Evolutionary conservation across 345 rosid species (phyloP), one percentile per base, ranked within the genome.

Genomic region (Hypericum perforatum): DNA sequence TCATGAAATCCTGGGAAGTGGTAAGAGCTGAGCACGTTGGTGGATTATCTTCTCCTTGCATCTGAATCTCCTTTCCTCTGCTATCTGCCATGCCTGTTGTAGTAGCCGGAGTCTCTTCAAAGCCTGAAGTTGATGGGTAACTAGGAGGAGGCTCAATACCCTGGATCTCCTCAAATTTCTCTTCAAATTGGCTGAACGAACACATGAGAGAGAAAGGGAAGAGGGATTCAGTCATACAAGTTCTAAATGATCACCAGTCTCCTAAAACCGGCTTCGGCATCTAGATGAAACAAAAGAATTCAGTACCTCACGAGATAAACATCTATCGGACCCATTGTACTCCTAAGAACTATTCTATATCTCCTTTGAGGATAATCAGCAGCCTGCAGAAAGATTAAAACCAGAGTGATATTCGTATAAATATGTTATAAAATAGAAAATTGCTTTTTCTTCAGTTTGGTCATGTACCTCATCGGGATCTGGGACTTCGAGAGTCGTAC

Each of bases 311-410:
- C 97, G 48, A 92, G 89, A 60, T 83, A 92, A 72, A 92, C 95
- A 68, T 92, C 98, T 63, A 92, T 83, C 0, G 95, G 95, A 52
- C 96, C 98, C 97, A 88, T 92, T 46, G 98, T 80, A 67, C 96
- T 92, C 76, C 96, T 80, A 29, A 92, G 78, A 50, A 92, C 90
- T 58, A 92, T 84, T 76, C 95, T 81, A 59, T 83, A 92, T 66
- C 94, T 81, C 71, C 96, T 80, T 65, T 92, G 96, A 45, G 95
- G 78, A 60, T 80, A 80, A 61, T 87, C 96, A 50, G 80, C 95
- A 37, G 92, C 95, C 97, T 88, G 74, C 51, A 69, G 46, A 53
- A 53, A 53, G 41, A 14, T 61, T 45, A 32, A 38, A 13, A 37
- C 42, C 39, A 10, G 7, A 39, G 43, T 39, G 39, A 69, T 52